Conservation (phyloP, 257 asterid species). For the Scutellaria baicalensis region DNA sequence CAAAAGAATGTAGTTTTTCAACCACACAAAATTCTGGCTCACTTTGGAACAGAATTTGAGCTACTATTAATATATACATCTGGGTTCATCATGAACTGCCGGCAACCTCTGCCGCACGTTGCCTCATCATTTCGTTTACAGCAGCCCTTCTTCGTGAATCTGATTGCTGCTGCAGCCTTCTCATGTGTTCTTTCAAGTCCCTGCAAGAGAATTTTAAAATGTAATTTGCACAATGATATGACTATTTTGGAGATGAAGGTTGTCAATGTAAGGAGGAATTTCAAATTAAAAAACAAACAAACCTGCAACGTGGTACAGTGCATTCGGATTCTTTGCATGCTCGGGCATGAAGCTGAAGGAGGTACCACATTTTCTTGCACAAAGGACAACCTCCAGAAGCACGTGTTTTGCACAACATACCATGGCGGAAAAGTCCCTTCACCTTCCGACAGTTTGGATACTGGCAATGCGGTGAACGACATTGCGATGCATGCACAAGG, state of each 20-base stretch:
- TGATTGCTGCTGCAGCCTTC: constrained; percentile 81
- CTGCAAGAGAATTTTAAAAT: constrained; percentile 26
- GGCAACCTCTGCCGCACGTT: constrained; percentile 90
- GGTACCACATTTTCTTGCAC: constrained; percentile 99
- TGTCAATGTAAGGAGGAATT: neutral
- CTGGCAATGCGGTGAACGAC: constrained; percentile 68
- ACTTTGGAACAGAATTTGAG: neutral
- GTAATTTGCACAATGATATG: neutral
- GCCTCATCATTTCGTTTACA: constrained; percentile 95
- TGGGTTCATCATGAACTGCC: constrained; percentile 36
- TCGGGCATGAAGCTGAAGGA: constrained; percentile 96
- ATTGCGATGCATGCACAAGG: constrained; percentile 93
- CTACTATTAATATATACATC: constrained; percentile 23
- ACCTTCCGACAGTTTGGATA: constrained; percentile 94
- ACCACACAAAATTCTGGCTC: constrained; percentile 7
- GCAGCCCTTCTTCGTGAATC: constrained; percentile 97
- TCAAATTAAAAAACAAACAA: neutral
- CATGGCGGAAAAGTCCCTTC: constrained; percentile 98
- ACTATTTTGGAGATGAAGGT: neutral
- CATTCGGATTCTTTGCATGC: constrained; percentile 92
- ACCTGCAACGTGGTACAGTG: constrained; percentile 99
- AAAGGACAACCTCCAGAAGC: constrained; percentile 89
- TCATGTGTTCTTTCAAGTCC: constrained; percentile 73
- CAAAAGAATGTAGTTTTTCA: constrained; percentile 15
- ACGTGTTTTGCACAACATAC: constrained; percentile 73